These are phyloP conservation scores for Acanthamoeba lugdunensis DNA, from an alignment of 208 protist genomes.

Conservation along the genomic window DNA sequence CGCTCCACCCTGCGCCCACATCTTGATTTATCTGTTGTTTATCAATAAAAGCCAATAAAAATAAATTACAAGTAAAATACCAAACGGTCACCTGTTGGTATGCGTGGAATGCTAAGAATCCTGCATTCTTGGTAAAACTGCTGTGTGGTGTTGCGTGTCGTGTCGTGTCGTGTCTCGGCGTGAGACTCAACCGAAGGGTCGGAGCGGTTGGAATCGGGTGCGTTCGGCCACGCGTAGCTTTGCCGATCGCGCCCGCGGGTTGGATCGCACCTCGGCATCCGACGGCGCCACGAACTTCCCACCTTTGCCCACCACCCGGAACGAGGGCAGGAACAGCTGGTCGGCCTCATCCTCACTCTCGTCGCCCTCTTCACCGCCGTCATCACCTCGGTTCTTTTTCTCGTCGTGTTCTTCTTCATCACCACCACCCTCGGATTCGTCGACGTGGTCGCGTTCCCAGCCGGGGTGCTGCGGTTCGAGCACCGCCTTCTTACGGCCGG, in stretches of 20 bases:
- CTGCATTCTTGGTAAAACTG: not conserved
- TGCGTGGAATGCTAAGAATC: too few species aligned
- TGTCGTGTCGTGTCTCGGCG: not conserved
- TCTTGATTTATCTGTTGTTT: too few species aligned
- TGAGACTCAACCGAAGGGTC: not conserved
- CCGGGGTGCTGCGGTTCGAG: not conserved
- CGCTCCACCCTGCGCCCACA: too few species aligned
- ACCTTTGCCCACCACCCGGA: slow-evolving; percentile 7
- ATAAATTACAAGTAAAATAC: too few species aligned
- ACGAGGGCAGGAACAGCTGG: slow-evolving; percentile 37
- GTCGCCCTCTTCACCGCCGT: not conserved
- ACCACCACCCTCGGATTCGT: not conserved
- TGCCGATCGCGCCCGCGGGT: slow-evolving; percentile 62
- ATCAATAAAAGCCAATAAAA: too few species aligned
- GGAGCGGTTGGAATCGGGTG: not conserved
- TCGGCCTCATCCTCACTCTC: not conserved
- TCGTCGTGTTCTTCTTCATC: not conserved
- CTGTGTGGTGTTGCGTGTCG: not conserved
- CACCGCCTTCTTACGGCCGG: not conserved
- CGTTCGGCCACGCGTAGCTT: slow-evolving; percentile 72
- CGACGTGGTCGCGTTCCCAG: not conserved
- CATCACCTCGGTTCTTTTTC: not conserved
- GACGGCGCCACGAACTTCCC: slow-evolving; percentile 43
- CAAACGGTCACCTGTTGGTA: too few species aligned
- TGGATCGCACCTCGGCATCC: slow-evolving; percentile 2